Evolutionary conservation across 768 basidiomycete species (phyloP).

Genomic region (Lanmaoa pseudosensibilis): DNA sequence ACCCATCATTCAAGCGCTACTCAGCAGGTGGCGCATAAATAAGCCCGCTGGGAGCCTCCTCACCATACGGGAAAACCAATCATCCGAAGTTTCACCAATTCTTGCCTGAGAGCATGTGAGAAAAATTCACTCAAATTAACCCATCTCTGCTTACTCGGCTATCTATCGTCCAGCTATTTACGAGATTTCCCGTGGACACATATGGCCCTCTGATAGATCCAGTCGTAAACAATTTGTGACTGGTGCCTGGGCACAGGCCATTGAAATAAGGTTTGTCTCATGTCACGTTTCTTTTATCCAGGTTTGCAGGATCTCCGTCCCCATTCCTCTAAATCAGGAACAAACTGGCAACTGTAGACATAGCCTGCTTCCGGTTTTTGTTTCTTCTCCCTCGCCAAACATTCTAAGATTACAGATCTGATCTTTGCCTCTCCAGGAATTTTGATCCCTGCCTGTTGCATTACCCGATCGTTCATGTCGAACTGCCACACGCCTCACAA

Average conservation of each 20-base stretch:
- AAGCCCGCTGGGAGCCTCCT: slow-evolving; percentile 13
- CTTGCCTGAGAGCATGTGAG: slow-evolving; percentile 23
- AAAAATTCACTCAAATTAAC: slow-evolving; percentile 20
- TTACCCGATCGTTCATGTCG: slow-evolving; percentile 20
- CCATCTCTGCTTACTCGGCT: slow-evolving; percentile 15
- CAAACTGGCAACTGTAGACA: slow-evolving; percentile 9
- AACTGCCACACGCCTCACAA: slow-evolving; percentile 18
- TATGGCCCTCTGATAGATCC: slow-evolving; percentile 14
- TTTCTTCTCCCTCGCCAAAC: slow-evolving; percentile 18
- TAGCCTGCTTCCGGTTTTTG: slow-evolving; percentile 13
- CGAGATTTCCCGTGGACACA: slow-evolving; percentile 17
- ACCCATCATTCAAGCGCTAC: neutral
- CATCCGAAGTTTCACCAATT: slow-evolving; percentile 16
- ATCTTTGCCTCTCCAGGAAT: slow-evolving; percentile 17
- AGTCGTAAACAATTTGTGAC: slow-evolving; percentile 5
- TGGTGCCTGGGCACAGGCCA: slow-evolving; percentile 26
- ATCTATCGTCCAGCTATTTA: slow-evolving; percentile 12
- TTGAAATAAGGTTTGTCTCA: slow-evolving; percentile 34
- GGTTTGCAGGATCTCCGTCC: slow-evolving; percentile 25
- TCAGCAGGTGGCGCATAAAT: slow-evolving; percentile 6
- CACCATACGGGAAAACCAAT: slow-evolving; percentile 11
- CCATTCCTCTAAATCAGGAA: slow-evolving; percentile 23
- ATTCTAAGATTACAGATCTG: slow-evolving; percentile 21
- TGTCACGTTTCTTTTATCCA: slow-evolving; percentile 32
- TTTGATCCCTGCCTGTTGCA: slow-evolving; percentile 11